A percentile compares a stretch with the other conserved stretches of the same genome.
phyloP scores from a whole-genome alignment of 192 early-diverging fungal species.

The Coemansia sp. region DNA sequence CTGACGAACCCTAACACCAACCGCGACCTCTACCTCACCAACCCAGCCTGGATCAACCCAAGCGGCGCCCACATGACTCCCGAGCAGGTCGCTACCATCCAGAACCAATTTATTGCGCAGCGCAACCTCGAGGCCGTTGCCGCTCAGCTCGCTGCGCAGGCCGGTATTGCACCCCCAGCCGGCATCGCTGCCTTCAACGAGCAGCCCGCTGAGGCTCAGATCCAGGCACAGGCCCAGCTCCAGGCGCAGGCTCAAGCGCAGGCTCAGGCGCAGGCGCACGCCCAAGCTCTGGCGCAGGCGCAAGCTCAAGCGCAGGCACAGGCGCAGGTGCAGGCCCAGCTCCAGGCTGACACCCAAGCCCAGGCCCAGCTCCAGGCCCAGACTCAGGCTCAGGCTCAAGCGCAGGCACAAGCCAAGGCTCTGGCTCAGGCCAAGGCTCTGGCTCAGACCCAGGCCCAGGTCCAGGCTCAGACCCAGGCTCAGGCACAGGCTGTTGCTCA shows the following conservation, averaged over 20 bases:
- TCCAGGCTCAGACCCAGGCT: slow-evolving; percentile 38
- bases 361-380: slow-evolving; percentile 46
- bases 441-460: slow-evolving; percentile 43
- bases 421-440: slow-evolving; percentile 44
- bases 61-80: slow-evolving; percentile 20
- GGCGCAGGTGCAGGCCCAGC: slow-evolving; percentile 27
- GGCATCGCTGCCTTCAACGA: slow-evolving; percentile 31
- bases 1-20: slow-evolving; percentile 44
- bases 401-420: slow-evolving; percentile 44
- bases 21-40: slow-evolving; percentile 34
- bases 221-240: slow-evolving; percentile 11
- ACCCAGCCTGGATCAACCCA: slow-evolving; percentile 12
- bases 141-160: slow-evolving; percentile 47
- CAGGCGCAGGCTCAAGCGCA: slow-evolving; percentile 23
- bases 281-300: slow-evolving; percentile 7
- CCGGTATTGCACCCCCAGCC: slow-evolving; percentile 42
- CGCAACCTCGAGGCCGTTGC: slow-evolving; percentile 48
- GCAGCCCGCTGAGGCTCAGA: not conserved
- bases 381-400: slow-evolving; percentile 48
- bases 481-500: slow-evolving; percentile 25
- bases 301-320: slow-evolving; percentile 24
- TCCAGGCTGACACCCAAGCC: slow-evolving; percentile 26
- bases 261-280: slow-evolving; percentile 35
- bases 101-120: slow-evolving; percentile 54
- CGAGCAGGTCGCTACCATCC: slow-evolving; percentile 44